Evolutionary conservation across 192 early-diverging fungal genomes (phyloP).

Genomic region (Coemansia sp.): DNA sequence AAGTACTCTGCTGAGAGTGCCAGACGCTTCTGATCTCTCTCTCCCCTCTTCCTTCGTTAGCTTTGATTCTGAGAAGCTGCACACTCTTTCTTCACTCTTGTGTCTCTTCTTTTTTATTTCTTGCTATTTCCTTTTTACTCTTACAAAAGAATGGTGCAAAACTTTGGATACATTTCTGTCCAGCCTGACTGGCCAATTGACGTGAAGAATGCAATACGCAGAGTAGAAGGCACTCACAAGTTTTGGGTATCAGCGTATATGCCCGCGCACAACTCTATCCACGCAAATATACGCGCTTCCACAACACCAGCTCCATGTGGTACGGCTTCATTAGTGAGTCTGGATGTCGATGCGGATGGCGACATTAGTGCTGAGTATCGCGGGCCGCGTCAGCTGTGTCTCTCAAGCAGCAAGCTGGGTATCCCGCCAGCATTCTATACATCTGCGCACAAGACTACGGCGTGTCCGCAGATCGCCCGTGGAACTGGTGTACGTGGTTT

Average conservation of each 20-base stretch:
- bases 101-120: conserved; percentile 1
- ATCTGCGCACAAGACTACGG: conserved; percentile 14
- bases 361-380: conserved; percentile 23
- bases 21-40: conserved; percentile 38
- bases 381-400: conserved; percentile 22
- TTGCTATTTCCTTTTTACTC: conserved; percentile 1
- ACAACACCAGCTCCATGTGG: background rate
- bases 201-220: conserved; percentile 24
- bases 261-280: conserved; percentile 29
- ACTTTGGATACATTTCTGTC: conserved; percentile 44
- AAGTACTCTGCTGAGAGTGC: conserved; percentile 46
- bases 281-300: conserved; percentile 24
- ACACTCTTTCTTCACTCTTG: background rate
- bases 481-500: conserved; percentile 34
- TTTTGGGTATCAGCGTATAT: conserved; percentile 53
- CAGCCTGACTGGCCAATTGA: conserved; percentile 55
- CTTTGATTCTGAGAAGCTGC: background rate
- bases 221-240: conserved; percentile 21
- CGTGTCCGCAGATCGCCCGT: conserved; percentile 29
- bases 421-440: conserved; percentile 21
- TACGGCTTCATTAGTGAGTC: conserved; percentile 5
- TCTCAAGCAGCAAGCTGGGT: conserved; percentile 19
- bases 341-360: conserved; percentile 3
- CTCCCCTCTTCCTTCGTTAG: background rate
- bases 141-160: conserved; percentile 18